Evolutionary conservation across 2,329 filamentous ascomycete genomes (phyloP).

Genomic region (Karstenula rhodostoma): DNA sequence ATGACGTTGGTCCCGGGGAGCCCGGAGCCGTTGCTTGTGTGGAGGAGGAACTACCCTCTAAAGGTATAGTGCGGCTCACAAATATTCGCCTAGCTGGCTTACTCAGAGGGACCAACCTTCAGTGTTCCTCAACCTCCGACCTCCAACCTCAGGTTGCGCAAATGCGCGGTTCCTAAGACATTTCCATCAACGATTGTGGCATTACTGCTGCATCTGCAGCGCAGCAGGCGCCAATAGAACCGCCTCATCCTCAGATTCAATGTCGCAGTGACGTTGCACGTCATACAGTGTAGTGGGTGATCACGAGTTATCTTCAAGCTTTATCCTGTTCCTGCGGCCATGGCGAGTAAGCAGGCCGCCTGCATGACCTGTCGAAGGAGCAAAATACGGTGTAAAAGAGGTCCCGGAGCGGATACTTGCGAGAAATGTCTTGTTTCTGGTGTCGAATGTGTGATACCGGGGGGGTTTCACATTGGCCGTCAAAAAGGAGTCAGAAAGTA

Average conservation of each 20-base stretch:
- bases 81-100: constrained; percentile 4
- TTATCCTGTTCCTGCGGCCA: neutral
- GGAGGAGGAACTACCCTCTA: neutral
- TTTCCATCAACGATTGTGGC: constrained; percentile 4
- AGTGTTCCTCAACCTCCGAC: neutral
- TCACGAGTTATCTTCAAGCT: no score
- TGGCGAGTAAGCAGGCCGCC: constrained; percentile 56
- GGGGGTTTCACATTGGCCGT: constrained; percentile 70
- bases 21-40: neutral
- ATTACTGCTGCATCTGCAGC: neutral
- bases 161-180: neutral
- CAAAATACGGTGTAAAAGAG: constrained; percentile 73
- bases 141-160: neutral
- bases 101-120: neutral
- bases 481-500: constrained; percentile 82
- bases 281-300: neutral
- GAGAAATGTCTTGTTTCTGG: constrained; percentile 68
- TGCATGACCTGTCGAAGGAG: constrained; percentile 71
- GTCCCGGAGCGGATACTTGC: constrained; percentile 61
- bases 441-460: constrained; percentile 70
- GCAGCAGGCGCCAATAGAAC: neutral
- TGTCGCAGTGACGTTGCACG: neutral
- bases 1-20: constrained; percentile 4
- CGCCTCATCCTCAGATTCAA: neutral
- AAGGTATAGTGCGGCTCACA: neutral